Evolutionary conservation across 371 early-diverging fungal genomes (phyloP), one percentile per base, ranked within the genome.

Genomic region (Dichotomocladium elegans): DNA sequence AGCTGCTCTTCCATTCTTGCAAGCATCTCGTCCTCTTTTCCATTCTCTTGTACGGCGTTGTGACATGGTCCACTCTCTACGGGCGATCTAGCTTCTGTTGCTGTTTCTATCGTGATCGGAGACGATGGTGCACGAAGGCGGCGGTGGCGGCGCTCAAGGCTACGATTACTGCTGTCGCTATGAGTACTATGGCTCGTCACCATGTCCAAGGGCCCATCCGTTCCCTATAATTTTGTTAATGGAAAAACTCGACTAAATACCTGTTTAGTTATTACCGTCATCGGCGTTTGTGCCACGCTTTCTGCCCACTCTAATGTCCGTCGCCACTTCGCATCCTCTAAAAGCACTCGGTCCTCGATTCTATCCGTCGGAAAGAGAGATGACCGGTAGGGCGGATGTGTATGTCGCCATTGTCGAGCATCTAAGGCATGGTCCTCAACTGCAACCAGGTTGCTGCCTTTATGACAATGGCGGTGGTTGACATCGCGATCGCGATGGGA

Each of bases 1-100:
- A 70, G 29, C 4, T 47, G 59, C 43, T 63, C 70, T 45, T 70
- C 70, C 60, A 74, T 63, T 22, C 61, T 57, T 6, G 59, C 50
- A 25, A 73, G 31, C 19, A 57, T 40, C 49, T 65, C 62, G 33
- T 72, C 60, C 31, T 59, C 55, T 48, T 64, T 42, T 57, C 42
- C 28, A 14, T 42, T 37, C 51, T 49, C 41, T 49, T 53, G 28
- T 34, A 22, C 1, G 41, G 31, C 12, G 42, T 33, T 14, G 22
- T 29, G 34, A 19, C 15, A 4, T 25, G 17, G 15, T 14, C n/a
- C 9, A 28, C 22, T 6, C 37, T n/a, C n/a, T n/a, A n/a, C n/a
- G n/a, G n/a, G n/a, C n/a, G n/a, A n/a, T n/a, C n/a, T n/a, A n/a
- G n/a, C n/a, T n/a, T n/a, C n/a, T n/a, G n/a, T n/a, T n/a, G n/a